A percentile compares a stretch with the other conserved stretches of the same genome.
Evolutionary conservation across 1,284 basidiomycete species (phyloP).

Genomic region (Malassezia vespertilionis): DNA sequence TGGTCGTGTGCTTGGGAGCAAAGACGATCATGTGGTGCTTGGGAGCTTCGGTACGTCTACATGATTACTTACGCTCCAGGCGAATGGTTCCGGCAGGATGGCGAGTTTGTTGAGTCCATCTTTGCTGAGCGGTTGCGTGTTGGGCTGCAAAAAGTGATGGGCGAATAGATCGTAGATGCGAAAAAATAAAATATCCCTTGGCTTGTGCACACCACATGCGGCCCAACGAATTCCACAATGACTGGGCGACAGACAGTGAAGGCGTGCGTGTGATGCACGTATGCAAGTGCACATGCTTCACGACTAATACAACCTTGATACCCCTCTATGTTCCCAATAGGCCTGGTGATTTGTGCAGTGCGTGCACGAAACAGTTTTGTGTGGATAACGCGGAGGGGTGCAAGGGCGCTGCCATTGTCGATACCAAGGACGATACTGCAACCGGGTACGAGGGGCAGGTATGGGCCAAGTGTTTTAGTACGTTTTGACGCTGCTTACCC

Average conservation of each 20-base stretch:
- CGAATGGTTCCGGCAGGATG: conserved; percentile 45
- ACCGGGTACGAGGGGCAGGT: conserved; percentile 47
- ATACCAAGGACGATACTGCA: conserved; percentile 40
- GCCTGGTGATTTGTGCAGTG: conserved; percentile 34
- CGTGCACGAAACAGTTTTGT: conserved; percentile 46
- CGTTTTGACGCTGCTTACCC: conserved; percentile 1
- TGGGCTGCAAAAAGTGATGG: conserved; percentile 27
- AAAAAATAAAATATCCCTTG: neutral
- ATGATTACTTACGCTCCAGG: conserved; percentile 16
- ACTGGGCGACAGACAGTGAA: conserved; percentile 8
- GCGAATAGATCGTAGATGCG: conserved; percentile 15
- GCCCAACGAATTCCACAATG: neutral
- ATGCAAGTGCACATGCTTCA: conserved; percentile 48
- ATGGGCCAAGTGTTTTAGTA: conserved; percentile 43
- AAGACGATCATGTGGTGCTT: conserved; percentile 16
- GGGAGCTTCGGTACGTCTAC: conserved; percentile 35
- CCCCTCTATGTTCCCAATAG: conserved; percentile 34
- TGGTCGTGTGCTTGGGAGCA: conserved; percentile 17
- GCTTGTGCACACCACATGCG: neutral
- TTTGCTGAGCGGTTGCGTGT: conserved; percentile 32
- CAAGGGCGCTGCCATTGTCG: conserved; percentile 36
- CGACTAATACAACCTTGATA: conserved; percentile 44
- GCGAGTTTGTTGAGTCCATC: conserved; percentile 34
- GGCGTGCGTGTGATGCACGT: conserved; percentile 23
- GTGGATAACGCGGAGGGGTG: conserved; percentile 40